Evolutionary conservation across 805 yeast genomes (phyloP), one percentile per base, ranked within the genome.

Genomic region (Yarrowia divulgata): DNA sequence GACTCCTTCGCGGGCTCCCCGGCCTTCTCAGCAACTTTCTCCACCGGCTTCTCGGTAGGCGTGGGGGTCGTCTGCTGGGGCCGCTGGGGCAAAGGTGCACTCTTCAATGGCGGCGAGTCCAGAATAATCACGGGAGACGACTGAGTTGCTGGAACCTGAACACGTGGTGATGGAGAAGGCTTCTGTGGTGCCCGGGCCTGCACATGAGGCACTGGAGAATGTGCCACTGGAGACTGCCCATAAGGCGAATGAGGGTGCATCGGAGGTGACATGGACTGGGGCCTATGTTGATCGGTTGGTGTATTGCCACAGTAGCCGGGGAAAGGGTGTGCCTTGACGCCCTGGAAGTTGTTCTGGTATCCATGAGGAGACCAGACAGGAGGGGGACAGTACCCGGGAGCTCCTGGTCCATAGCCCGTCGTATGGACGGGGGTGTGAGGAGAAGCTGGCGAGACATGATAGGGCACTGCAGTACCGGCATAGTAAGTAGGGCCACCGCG

Each of bases 381-480:
- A n/a, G 42, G 42, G 8, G 58, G 34, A 10, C 18, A 37, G 43
- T 54, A 54, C 4, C 58, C 58, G 7, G 58, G 58, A 8, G 58
- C 58, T 9, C 58, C 58, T 8, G 43, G 43, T 37, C 58, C 58
- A 37, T 54, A 54, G 12, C 58, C 43, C 7, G 58, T 54, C 9
- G 18, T 19, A n/a, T 46, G 46, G 18, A 3, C 4, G 7, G 52
- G 52, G 13, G 52, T 29, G 3, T n/a, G 8, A 8, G 34, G 52
- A 23, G 52, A 8, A 48, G 35, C 29, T 9, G 23, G 49, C 19
- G 49, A 19, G 16, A 32, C 35, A 49, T 16, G 3, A 32, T 8
- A 32, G 37, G 40, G 40, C 16, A 13, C 40, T 9, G 40, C 40
- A 39, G 16, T 5, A 12, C 14, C 13, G 2, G 13, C 40, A 4